phyloP scores from a whole-genome alignment of 129 eudicot species.

The Tagetes patula region DNA sequence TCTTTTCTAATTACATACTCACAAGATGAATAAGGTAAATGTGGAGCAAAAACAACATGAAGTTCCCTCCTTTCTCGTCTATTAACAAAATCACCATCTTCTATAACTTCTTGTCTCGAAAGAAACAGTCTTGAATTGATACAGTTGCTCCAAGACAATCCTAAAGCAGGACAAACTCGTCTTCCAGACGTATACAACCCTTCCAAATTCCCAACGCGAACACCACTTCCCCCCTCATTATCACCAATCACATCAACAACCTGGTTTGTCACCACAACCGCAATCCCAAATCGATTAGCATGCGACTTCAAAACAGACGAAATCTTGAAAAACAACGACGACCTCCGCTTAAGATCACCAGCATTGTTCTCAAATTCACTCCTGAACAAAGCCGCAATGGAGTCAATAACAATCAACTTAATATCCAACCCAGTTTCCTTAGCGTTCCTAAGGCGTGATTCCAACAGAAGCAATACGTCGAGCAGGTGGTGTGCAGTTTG shows the following conservation, averaged over 20 bases:
- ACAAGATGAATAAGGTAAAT: slow-evolving; percentile 73
- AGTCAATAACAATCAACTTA: slow-evolving; percentile 72
- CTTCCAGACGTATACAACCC: slow-evolving; percentile 70
- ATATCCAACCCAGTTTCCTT: slow-evolving; percentile 34
- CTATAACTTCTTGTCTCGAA: slow-evolving; percentile 50
- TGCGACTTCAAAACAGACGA: slow-evolving; percentile 43
- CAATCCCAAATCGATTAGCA: slow-evolving; percentile 66
- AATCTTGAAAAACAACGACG: slow-evolving; percentile 61
- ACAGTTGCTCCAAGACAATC: slow-evolving; percentile 94
- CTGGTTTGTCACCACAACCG: slow-evolving; percentile 80
- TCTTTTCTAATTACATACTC: slow-evolving; percentile 63
- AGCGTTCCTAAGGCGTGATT: slow-evolving; percentile 32
- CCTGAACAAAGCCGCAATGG: slow-evolving; percentile 80
- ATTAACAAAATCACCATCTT: slow-evolving; percentile 24
- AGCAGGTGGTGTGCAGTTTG: slow-evolving; percentile 69
- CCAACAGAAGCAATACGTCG: slow-evolving; percentile 63
- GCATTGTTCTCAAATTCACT: slow-evolving; percentile 66
- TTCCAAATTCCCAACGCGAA: slow-evolving; percentile 68
- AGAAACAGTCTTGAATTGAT: slow-evolving; percentile 73
- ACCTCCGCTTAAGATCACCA: slow-evolving; percentile 53
- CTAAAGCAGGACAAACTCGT: slow-evolving; percentile 77
- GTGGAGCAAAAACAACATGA: slow-evolving; percentile 84
- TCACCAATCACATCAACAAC: slow-evolving; percentile 70
- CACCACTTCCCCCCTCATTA: slow-evolving; percentile 35
- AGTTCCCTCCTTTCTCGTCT: slow-evolving; percentile 56